Base-by-base conservation (phyloP, 2,329 filamentous ascomycete species). In the Neoarthrinium moseri region DNA sequence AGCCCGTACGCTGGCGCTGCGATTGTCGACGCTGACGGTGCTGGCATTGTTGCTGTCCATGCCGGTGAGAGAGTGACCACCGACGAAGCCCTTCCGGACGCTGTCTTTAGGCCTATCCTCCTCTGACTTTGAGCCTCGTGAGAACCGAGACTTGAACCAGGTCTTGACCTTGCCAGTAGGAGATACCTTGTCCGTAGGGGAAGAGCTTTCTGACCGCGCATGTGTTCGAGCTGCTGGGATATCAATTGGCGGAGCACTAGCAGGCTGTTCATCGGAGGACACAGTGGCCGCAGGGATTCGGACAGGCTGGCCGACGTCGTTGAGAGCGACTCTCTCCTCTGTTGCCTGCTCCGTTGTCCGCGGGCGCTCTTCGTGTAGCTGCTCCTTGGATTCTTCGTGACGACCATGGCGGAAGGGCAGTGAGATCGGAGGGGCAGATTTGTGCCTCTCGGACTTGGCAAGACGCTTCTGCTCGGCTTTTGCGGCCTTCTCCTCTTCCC, bases 121-220 rank as follows among this genome's bases (percentile, higher is more conserved):
- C 6, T 65, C 61, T 2, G 70, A 68, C 46, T 71, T 73, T 7
- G 69, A 62, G 5, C 67, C 54, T n/a, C 68, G 65, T 0, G 69
- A 71, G 49, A 82, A 75, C 5, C 72, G 75, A 20, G 72, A 75
- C 59, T 75, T 81, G 44, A 83, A 67, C 79, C 79, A 82, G 30
- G 68, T 71, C 53, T 72, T 80, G 34, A 79, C 71, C 24, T 47
- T 55, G 26, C 55, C 54, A 8, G 50, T 51, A 3, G 55, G 54
- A 6, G 47, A 46, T 4, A 34, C 30, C n/a, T 44, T 44, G 17
- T 44, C 41, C 49, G 51, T 56, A 22, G 26, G 46, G 26, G 44
- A 52, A 8, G 51, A 49, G 15, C 49, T 52, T 15, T 46, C 48
- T 8, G 51, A 52, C 20, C 48, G 45, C 2, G 51, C 46, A 4